Base-by-base conservation (phyloP, 2,329 filamentous ascomycete genomes). In the Orbilia oligospora region DNA sequence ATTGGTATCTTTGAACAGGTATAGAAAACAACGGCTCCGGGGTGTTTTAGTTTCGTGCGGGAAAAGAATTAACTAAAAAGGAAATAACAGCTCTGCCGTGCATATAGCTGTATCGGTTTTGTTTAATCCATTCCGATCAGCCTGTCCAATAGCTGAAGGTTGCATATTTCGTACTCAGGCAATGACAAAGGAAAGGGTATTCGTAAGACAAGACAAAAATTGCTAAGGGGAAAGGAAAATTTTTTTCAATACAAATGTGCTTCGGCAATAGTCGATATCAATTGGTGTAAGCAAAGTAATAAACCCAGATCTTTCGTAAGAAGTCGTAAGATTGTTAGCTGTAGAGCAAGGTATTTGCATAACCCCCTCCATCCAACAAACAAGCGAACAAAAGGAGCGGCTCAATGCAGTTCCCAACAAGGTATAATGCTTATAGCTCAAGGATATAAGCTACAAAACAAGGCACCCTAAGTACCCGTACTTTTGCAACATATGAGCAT, bases 391-490 rank as follows among this genome's bases (percentile, higher is more conserved):
- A 78, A 80, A 65, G 70, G 65, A 76, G 64, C 56, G 75, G 73
- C 76, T 76, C 70, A 79, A 73, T 67, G 66, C 41, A 63, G 61
- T 49, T 49, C 49, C 70, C 71, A 27, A 82, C 84, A 61, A 82
- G 83, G 30, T 82, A 77, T 71, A 83, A 22, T 81, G 82, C 16
- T 71, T 83, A 70, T 83, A 83, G 83, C 86, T 79, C 83, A 84
- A 48, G 84, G 83, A 86, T 69, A 79, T 76, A 75, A 73, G 73
- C 63, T 69, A 76, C 55, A 80, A 68, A 77, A 80, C 68, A 80
- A 75, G 67, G 75, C 76, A 71, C 71, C 85, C 86, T 30, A 86
- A 82, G 61, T 85, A 84, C 80, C 86, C 83, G 82, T 87, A 85
- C 81, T 85, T 83, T 55, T 84, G 71, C 48, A 80, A 72, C 61